These are phyloP conservation scores for Fusarium abutilonis DNA, from an alignment of 2,329 filamentous ascomycete genomes.

Conservation along the genomic window DNA sequence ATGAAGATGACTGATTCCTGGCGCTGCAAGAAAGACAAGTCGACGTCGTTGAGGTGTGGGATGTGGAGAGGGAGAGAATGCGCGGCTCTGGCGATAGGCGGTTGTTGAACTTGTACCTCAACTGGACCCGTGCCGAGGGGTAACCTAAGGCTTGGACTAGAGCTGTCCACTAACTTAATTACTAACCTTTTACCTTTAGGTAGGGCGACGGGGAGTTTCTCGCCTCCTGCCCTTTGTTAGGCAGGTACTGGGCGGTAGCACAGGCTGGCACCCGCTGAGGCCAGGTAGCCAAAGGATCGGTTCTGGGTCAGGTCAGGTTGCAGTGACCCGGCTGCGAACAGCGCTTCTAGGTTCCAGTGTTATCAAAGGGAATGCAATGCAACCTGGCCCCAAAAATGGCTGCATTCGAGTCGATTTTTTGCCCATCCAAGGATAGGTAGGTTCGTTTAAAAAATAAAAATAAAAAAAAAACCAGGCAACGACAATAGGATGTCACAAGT, in stretches of 20 bases:
- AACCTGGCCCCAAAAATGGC: constrained; percentile 43
- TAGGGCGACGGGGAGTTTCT: constrained; percentile 20
- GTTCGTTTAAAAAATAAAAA: constrained; percentile 14
- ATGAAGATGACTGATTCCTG: constrained; percentile 34
- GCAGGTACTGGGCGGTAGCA: constrained; percentile 26
- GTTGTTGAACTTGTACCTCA: constrained; percentile 40
- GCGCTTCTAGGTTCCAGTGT: constrained; percentile 23
- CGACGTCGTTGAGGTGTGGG: constrained; percentile 46
- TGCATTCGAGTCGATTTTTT: constrained; percentile 29
- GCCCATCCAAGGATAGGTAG: constrained; percentile 13
- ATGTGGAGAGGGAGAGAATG: constrained; percentile 49
- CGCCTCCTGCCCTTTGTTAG: constrained; percentile 23
- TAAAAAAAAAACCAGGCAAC: constrained; percentile 30
- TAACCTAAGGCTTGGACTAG: constrained; percentile 25
- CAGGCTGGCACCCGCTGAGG: constrained; percentile 29
- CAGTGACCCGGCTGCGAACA: constrained; percentile 12
- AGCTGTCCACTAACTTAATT: constrained; percentile 2
- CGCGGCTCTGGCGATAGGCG: constrained; percentile 48
- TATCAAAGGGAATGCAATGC: constrained; percentile 44
- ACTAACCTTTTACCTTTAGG: constrained; percentile 1
- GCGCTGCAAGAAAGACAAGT: constrained; percentile 42
- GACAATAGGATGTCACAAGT: constrained; percentile 28
- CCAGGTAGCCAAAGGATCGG: constrained; percentile 22
- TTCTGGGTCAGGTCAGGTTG: constrained; percentile 1
- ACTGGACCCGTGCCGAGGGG: constrained; percentile 43